A percentile compares a stretch with the other conserved stretches of the same genome.
These are phyloP conservation scores for Zalerion maritima DNA, from an alignment of 495 filamentous ascomycete genomes.

Conservation along the genomic window DNA sequence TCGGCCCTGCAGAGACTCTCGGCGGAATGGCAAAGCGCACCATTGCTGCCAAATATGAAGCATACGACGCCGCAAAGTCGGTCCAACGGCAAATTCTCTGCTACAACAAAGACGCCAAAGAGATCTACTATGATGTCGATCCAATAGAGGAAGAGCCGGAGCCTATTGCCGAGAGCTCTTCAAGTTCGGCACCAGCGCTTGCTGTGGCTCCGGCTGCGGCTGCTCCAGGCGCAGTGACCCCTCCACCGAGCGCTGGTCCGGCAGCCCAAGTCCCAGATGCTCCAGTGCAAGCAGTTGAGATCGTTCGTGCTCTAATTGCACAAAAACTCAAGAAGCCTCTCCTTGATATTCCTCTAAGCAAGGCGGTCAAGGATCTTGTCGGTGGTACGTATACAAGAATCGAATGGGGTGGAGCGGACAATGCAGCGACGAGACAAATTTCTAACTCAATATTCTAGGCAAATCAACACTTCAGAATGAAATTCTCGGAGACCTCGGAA, in stretches of 20 bases:
- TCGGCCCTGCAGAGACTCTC: constrained; percentile 95
- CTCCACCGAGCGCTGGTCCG: constrained; percentile 67
- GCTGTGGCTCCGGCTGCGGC: constrained; percentile 28
- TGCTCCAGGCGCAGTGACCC: constrained; percentile 38
- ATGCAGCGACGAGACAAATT: neutral
- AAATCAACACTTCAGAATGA: constrained; percentile 98
- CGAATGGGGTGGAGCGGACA: neutral
- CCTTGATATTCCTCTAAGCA: constrained; percentile 78
- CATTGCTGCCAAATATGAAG: constrained; percentile 94
- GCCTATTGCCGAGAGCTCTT: constrained; percentile 30
- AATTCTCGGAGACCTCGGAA: constrained; percentile 88
- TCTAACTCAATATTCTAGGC: constrained; percentile 32
- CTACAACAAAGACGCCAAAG: constrained; percentile 98
- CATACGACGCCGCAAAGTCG: constrained; percentile 91
- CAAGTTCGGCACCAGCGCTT: constrained; percentile 19
- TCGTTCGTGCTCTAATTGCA: constrained; percentile 82
- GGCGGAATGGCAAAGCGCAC: constrained; percentile 97
- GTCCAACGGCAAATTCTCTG: constrained; percentile 94
- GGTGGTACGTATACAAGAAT: constrained; percentile 53
- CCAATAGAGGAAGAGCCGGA: constrained; percentile 83
- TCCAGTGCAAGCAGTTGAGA: constrained; percentile 74
- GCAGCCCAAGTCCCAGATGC: constrained; percentile 75
- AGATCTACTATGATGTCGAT: constrained; percentile 98
- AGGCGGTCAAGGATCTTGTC: constrained; percentile 97
- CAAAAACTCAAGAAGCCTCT: constrained; percentile 96